Conservation (phyloP, 768 basidiomycete species). For the Tricholoma sp. region DNA sequence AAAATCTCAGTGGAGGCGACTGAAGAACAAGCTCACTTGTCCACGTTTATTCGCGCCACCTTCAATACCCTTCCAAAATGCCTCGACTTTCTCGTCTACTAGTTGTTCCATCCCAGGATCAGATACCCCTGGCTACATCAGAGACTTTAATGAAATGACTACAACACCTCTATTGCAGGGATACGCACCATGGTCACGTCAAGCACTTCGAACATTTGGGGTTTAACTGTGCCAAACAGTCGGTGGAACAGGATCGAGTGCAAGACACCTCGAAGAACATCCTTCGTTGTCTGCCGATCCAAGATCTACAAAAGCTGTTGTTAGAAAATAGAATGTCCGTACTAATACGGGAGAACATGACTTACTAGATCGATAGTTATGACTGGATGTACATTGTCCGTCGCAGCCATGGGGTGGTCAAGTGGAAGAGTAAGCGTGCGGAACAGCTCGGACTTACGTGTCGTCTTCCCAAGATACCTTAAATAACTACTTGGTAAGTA, state of each 20-base stretch:
- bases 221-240: slow-evolving; percentile 74
- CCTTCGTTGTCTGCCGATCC: slow-evolving; percentile 67
- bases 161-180: background rate
- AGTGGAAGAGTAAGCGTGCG: slow-evolving; percentile 2
- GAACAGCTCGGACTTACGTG: no score
- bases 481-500: no score
- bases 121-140: slow-evolving; percentile 66
- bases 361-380: slow-evolving; percentile 48
- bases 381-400: slow-evolving; percentile 27
- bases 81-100: slow-evolving; percentile 70
- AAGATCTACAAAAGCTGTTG: slow-evolving; percentile 41
- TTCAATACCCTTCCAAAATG: slow-evolving; percentile 77
- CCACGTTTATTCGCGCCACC: slow-evolving; percentile 57
- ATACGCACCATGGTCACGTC: slow-evolving; percentile 76
- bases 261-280: slow-evolving; percentile 71
- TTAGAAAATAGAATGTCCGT: slow-evolving; percentile 4
- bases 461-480: no score
- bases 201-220: slow-evolving; percentile 71
- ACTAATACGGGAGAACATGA: background rate
- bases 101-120: slow-evolving; percentile 69
- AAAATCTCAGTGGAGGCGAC: background rate
- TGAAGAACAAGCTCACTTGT: slow-evolving; percentile 39
- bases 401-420: slow-evolving; percentile 10
- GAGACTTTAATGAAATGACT: background rate
- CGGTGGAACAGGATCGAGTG: slow-evolving; percentile 83